Evolutionary conservation across 768 basidiomycete genomes (phyloP).

Genomic region (Lactarius hengduanensis): DNA sequence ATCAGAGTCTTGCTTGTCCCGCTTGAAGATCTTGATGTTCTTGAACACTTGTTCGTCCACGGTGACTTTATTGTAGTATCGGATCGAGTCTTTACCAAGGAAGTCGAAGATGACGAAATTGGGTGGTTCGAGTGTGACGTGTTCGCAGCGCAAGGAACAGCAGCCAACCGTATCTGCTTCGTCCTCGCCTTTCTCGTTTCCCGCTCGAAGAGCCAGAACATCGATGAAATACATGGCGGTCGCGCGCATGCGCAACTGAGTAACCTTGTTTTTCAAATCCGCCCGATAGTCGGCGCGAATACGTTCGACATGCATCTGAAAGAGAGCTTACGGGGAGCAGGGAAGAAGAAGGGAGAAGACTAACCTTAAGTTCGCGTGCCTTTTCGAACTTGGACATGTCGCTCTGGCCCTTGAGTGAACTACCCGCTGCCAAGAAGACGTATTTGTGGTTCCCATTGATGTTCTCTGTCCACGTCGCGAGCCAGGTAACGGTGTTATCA

Average conservation of each 20-base stretch:
- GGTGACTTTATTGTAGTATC: constrained; percentile 89
- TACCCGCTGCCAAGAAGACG: constrained; percentile 96
- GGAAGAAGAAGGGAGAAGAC: neutral
- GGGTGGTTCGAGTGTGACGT: constrained; percentile 88
- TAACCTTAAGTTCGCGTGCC: constrained; percentile 91
- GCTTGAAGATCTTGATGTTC: constrained; percentile 96
- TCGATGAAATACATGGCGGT: constrained; percentile 99
- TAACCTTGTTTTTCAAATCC: constrained; percentile 87
- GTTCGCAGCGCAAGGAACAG: constrained; percentile 95
- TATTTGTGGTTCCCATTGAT: constrained; percentile 96
- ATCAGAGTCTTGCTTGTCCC: constrained; percentile 84
- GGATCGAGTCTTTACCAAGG: constrained; percentile 98
- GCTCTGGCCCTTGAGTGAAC: constrained; percentile 96
- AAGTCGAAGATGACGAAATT: constrained; percentile 94
- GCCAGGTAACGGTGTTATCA: constrained; percentile 97
- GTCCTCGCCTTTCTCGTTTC: constrained; percentile 99
- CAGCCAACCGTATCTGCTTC: constrained; percentile 99
- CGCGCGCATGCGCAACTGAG: constrained; percentile 95
- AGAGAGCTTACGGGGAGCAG: constrained; percentile 12
- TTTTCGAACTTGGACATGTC: constrained; percentile 99
- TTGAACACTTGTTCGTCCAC: constrained; percentile 95
- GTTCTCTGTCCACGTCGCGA: constrained; percentile 99
- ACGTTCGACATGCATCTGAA: constrained; percentile 82
- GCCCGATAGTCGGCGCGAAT: constrained; percentile 86
- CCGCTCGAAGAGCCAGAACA: constrained; percentile 92